Percentiles rank a stretch among this genome's conserved stretches.
These are phyloP conservation scores for Sporobolomyces phaffii DNA, from an alignment of 768 basidiomycete genomes.

Conservation along the genomic window DNA sequence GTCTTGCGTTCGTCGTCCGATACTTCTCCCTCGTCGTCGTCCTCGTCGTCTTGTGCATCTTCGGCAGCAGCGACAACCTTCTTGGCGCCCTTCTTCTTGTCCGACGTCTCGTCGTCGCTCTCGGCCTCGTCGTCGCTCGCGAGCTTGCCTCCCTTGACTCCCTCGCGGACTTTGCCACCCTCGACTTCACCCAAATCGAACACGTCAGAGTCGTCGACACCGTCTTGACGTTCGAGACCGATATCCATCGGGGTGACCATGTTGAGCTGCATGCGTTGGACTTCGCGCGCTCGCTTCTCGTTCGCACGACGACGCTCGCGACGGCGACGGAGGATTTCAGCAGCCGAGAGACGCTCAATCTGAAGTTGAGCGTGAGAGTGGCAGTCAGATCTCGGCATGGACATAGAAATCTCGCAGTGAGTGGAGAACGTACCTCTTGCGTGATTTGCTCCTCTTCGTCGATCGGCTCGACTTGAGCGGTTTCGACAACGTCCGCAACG, in stretches of 20 bases:
- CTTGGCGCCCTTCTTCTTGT: constrained; percentile 7
- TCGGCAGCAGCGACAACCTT: constrained; percentile 43
- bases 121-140: constrained; percentile 51
- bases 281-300: constrained; percentile 76
- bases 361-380: no score
- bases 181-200: constrained; percentile 74
- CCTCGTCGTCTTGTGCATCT: constrained; percentile 50
- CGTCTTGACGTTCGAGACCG: constrained; percentile 75
- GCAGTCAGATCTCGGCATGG: no score
- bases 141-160: constrained; percentile 46
- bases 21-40: constrained; percentile 53
- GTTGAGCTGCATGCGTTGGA: constrained; percentile 90
- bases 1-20: constrained; percentile 63
- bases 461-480: constrained; percentile 47
- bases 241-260: constrained; percentile 98
- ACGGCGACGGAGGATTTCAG: constrained; percentile 65
- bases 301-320: constrained; percentile 77
- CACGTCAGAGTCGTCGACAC: constrained; percentile 73
- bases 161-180: constrained; percentile 47
- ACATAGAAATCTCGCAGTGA: no score
- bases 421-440: constrained; percentile 61
- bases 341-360: constrained; percentile 77
- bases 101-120: constrained; percentile 45
- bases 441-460: constrained; percentile 86
- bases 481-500: constrained; percentile 71